A percentile compares a stretch with the other conserved stretches of the same genome.
These are phyloP conservation scores for Colletotrichum incanum DNA, from an alignment of 2,329 filamentous ascomycete species.

Conservation along the genomic window DNA sequence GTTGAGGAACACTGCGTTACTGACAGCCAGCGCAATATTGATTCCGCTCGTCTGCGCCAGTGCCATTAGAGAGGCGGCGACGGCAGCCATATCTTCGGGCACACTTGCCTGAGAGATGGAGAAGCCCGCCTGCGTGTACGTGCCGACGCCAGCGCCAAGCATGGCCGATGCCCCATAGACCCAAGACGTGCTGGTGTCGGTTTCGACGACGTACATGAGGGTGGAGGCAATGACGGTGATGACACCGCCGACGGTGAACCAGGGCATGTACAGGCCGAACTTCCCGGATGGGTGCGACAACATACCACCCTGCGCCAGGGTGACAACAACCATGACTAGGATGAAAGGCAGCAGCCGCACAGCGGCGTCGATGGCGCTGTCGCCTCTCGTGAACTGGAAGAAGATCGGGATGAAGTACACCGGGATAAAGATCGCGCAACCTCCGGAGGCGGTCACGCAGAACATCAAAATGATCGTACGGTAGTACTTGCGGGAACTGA, in stretches of 20 bases:
- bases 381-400: conserved; percentile 63
- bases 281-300: conserved; percentile 41
- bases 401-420: conserved; percentile 66
- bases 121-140: conserved; percentile 53
- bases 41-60: conserved; percentile 39
- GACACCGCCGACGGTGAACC: conserved; percentile 55
- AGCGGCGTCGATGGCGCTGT: conserved; percentile 57
- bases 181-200: conserved; percentile 43
- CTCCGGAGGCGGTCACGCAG: conserved; percentile 23
- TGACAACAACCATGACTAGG: conserved; percentile 49
- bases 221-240: conserved; percentile 54
- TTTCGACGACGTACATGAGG: conserved; percentile 52
- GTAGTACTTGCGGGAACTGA: conserved; percentile 48
- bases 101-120: conserved; percentile 32
- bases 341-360: conserved; percentile 60
- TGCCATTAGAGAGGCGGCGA: conserved; percentile 28
- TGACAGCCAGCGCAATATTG: conserved; percentile 34
- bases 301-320: conserved; percentile 47
- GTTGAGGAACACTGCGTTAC: conserved; percentile 52
- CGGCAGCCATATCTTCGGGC: conserved; percentile 20
- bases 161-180: conserved; percentile 56
- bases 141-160: conserved; percentile 57
- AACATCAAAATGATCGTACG: conserved; percentile 32
- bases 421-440: conserved; percentile 45
- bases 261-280: conserved; percentile 56